phyloP scores from a whole-genome alignment of 768 basidiomycete species.

The Mycena latifolia region DNA sequence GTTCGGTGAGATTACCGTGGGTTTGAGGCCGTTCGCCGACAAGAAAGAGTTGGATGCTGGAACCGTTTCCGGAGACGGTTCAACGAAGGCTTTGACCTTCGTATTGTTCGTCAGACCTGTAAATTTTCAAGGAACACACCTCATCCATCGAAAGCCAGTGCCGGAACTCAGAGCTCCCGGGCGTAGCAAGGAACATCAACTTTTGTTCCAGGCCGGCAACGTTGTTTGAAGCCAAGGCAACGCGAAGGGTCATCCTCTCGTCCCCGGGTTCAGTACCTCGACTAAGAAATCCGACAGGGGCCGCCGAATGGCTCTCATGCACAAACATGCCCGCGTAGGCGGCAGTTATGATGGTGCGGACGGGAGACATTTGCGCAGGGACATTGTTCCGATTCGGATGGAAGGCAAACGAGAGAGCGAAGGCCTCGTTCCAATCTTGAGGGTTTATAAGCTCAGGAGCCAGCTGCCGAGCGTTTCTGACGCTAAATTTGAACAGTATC shows the following conservation, averaged over 20 bases:
- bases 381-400: too few relatives aligned
- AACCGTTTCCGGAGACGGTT: not conserved
- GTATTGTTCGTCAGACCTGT: not conserved
- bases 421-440: too few relatives aligned
- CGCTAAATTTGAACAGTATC: too few relatives aligned
- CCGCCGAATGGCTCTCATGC: too few relatives aligned
- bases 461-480: too few relatives aligned
- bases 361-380: too few relatives aligned
- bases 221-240: not conserved
- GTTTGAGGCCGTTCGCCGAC: not conserved
- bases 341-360: too few relatives aligned
- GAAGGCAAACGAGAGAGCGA: too few relatives aligned
- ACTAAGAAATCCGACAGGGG: too few relatives aligned
- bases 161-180: not conserved
- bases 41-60: not conserved
- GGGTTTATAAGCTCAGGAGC: too few relatives aligned
- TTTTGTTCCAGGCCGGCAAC: not conserved
- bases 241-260: not conserved
- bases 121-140: not conserved
- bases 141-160: not conserved
- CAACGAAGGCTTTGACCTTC: slow-evolving; percentile 6
- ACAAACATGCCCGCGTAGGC: too few relatives aligned
- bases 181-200: not conserved
- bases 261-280: too few relatives aligned
- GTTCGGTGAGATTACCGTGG: not conserved